Evolutionary conservation across 192 early-diverging fungal genomes (phyloP).

Genomic region (Coemansia sp.): DNA sequence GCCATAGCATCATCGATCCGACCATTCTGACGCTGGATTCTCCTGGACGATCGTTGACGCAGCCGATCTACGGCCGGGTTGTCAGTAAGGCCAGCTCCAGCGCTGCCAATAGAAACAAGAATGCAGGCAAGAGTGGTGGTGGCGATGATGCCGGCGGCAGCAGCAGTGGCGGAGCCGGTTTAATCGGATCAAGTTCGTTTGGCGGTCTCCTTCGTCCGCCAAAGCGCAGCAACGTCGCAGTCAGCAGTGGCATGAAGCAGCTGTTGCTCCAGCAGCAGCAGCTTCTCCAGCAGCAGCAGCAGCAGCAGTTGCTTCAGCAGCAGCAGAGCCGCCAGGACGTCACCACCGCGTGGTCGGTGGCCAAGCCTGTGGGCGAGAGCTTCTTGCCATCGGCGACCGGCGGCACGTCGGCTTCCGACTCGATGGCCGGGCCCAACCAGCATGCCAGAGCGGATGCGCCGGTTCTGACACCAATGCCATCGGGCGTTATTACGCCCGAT

Average conservation of each 20-base stretch:
- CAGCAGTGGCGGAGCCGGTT: background rate
- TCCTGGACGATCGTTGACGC: slow-evolving; percentile 19
- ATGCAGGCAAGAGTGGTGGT: background rate
- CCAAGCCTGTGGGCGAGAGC: slow-evolving; percentile 27
- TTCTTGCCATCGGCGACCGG: slow-evolving; percentile 14
- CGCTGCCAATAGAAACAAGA: background rate
- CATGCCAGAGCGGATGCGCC: too few relatives aligned
- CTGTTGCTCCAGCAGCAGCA: background rate
- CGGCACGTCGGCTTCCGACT: background rate
- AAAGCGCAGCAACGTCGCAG: background rate
- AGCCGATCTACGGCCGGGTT: slow-evolving; percentile 17
- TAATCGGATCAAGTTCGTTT: background rate
- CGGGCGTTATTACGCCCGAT: background rate
- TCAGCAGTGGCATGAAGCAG: background rate
- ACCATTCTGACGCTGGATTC: slow-evolving; percentile 49
- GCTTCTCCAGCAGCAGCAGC: background rate
- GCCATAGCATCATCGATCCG: slow-evolving; percentile 56
- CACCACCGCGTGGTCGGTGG: slow-evolving; percentile 39
- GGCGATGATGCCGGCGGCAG: background rate
- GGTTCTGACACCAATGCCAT: background rate
- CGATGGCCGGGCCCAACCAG: too few relatives aligned
- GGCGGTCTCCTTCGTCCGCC: background rate
- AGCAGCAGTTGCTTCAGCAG: background rate
- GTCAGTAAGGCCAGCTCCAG: background rate
- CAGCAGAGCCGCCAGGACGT: background rate